Conservation (phyloP, 495 filamentous ascomycete genomes). For the Talaromyces borbonicus region DNA sequence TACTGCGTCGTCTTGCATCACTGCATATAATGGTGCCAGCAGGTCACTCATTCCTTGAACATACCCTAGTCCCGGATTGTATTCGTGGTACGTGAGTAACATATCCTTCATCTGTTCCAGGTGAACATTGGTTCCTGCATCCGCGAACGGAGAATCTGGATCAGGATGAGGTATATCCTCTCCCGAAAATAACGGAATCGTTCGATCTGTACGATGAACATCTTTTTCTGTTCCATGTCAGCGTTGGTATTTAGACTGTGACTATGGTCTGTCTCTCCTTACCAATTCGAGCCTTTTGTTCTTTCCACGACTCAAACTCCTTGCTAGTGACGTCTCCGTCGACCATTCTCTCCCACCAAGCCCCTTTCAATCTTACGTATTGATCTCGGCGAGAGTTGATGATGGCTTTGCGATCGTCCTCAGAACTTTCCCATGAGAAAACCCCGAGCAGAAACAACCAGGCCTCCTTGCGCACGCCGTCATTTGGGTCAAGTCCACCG, state of each 20-base stretch:
- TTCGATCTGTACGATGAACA: slow-evolving; percentile 92
- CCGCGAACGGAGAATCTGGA: slow-evolving; percentile 88
- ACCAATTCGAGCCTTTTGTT: slow-evolving; percentile 91
- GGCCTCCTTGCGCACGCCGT: slow-evolving; percentile 88
- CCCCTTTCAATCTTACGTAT: slow-evolving; percentile 85
- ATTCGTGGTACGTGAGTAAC: slow-evolving; percentile 96
- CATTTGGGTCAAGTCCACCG: slow-evolving; percentile 79
- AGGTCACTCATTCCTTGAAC: slow-evolving; percentile 99
- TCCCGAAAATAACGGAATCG: slow-evolving; percentile 83
- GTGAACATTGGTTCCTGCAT: slow-evolving; percentile 88
- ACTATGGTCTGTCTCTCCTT: slow-evolving; percentile 19
- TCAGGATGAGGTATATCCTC: slow-evolving; percentile 98
- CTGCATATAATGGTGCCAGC: slow-evolving; percentile 89
- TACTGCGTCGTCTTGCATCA: slow-evolving; percentile 91
- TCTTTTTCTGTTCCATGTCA: slow-evolving; percentile 79
- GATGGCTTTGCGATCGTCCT: slow-evolving; percentile 68
- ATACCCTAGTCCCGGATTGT: slow-evolving; percentile 86
- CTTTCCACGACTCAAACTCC: slow-evolving; percentile 87
- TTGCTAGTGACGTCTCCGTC: slow-evolving; percentile 66
- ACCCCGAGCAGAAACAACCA: slow-evolving; percentile 93
- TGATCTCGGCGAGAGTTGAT: slow-evolving; percentile 83
- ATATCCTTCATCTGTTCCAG: slow-evolving; percentile 99
- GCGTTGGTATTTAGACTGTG: slow-evolving; percentile 6
- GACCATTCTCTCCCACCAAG: slow-evolving; percentile 93
- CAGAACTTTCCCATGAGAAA: slow-evolving; percentile 79